Base-by-base conservation (phyloP, 805 yeast genomes). In the Yamadazyma kitorensis region DNA sequence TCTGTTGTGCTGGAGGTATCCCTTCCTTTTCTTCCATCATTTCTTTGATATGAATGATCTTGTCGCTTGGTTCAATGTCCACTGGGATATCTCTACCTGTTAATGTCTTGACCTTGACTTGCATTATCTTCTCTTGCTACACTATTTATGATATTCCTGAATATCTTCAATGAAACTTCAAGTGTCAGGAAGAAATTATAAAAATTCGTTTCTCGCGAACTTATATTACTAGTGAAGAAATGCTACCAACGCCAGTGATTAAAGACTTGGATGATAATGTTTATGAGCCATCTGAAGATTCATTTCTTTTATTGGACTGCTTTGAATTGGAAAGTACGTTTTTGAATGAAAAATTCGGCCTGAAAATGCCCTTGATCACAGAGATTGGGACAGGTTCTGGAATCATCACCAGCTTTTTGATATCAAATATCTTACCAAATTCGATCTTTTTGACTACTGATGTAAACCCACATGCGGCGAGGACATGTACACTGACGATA, bases 351-450 rank as follows among this genome's bases (percentile, higher is more conserved):
- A 44, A 41, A 17, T 57, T 46, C 30, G 14, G 41, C 1, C 33
- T 47, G 15, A 39, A 39, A 13, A 14, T 34, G 3, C 85, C 93
- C 0, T 26, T 86, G 0, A 81, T 86, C 1, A 70, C 82, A 6
- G 98, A 93, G 50, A 70, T 93, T 5, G 98, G 98, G 0, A 75
- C 89, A 2, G 98, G 98, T 0, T 80, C 96, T 1, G 98, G 98
- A 2, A 72, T 93, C 10, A 84, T 91, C 1, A 72, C 94, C 0
- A 74, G 96, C 0, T 93, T 93, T 53, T 48, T 87, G 28, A 79
- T 78, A 41, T 65, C 73, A 39, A 52, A 75, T 36, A 69, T 88
- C 2, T n/a, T 80, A 33, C 56, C 77, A 1, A 40, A 61, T 5
- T 75, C 79, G 0, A 40, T 80, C 0, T 76, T 68, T 42, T 38